Base-by-base conservation (phyloP, 176 grass and related monocot species). In the Miscanthus lutarioriparius region DNA sequence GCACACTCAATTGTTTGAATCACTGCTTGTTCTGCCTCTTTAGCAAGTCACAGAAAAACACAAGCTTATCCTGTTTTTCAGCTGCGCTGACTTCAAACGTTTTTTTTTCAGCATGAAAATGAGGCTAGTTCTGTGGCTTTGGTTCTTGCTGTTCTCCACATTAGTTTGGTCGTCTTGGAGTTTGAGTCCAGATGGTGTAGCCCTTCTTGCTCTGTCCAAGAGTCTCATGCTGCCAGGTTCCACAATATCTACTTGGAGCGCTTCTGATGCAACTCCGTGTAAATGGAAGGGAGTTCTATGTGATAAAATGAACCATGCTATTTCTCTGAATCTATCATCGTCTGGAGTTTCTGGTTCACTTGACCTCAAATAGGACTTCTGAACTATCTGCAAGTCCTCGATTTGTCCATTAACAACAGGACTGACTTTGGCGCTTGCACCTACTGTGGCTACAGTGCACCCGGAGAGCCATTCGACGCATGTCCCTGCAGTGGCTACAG, bases 251-350 rank as follows among this genome's bases (percentile, higher is more conserved):
- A 84, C 38, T 13, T 96, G 94, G 94, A 96, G 83, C 17, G 74
- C 81, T 62, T 79, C 74, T 72, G 70, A 91, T 44, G 20, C 25
- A 64, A 96, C 35, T 87, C 94, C 94, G 9, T 93, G 94, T 54
- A 83, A 53, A 33, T 96, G 94, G 94, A 56, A 10, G 7, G 87
- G 91, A 33, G 82, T 96, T 63, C 6, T 11, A 16, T 96, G 94
- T 19, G 17, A 92, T 30, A 59, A 30, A 32, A 80, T 20, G 35
- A 65, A 72, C 11, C 43, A 11, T 19, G 91, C 82, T 47, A 25
- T 84, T 71, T 91, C 91, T 16, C 10, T 96, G 15, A 23, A 88
- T 54, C 82, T 96, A 1, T 75, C 94, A 9, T 53, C 27, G 10
- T 80, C 11, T 22, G 80, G n/a, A 44, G 56, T 93, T 81, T 85